phyloP scores from a whole-genome alignment of 2,329 filamentous ascomycete species.

The Metarhizium anisopliae region DNA sequence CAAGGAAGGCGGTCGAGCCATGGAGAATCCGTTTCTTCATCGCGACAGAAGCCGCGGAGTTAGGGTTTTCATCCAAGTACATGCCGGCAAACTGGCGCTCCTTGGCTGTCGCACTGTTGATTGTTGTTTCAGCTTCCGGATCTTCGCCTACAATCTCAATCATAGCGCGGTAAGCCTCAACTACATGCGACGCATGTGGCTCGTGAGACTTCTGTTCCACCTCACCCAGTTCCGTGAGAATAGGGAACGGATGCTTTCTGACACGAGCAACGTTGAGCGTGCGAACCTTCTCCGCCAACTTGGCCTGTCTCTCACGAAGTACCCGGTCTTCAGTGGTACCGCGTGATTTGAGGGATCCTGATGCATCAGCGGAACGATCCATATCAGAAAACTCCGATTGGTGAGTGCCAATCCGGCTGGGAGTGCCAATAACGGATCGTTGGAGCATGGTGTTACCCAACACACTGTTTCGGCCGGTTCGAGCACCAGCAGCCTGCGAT shows the following conservation, averaged over 20 bases:
- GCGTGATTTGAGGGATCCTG: conserved; percentile 33
- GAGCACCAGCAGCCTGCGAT: conserved; percentile 40
- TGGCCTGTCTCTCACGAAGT: conserved; percentile 73
- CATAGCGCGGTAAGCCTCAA: conserved; percentile 75
- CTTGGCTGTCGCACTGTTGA: conserved; percentile 55
- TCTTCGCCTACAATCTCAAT: conserved; percentile 71
- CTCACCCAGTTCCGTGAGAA: conserved; percentile 66
- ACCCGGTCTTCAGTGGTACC: conserved; percentile 60
- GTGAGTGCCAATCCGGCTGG: conserved; percentile 58
- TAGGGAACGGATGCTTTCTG: conserved; percentile 57
- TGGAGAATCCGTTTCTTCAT: conserved; percentile 73
- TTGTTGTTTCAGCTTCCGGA: conserved; percentile 45
- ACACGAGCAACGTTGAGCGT: conserved; percentile 67
- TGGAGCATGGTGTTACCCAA: conserved; percentile 58
- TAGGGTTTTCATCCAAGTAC: conserved; percentile 67
- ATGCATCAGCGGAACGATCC: conserved; percentile 44
- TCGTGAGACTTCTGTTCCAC: conserved; percentile 64
- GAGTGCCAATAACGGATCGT: conserved; percentile 79
- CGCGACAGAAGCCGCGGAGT: conserved; percentile 52
- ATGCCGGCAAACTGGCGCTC: conserved; percentile 68
- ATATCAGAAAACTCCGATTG: conserved; percentile 60
- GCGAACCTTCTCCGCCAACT: conserved; percentile 71
- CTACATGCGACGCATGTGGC: conserved; percentile 62
- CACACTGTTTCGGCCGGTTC: conserved; percentile 38
- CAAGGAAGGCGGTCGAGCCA: conserved; percentile 71